A percentile compares a stretch with the other conserved stretches of the same genome.
Conservation (phyloP, 306 rosid genomes). For the Inga leiocalycina region DNA sequence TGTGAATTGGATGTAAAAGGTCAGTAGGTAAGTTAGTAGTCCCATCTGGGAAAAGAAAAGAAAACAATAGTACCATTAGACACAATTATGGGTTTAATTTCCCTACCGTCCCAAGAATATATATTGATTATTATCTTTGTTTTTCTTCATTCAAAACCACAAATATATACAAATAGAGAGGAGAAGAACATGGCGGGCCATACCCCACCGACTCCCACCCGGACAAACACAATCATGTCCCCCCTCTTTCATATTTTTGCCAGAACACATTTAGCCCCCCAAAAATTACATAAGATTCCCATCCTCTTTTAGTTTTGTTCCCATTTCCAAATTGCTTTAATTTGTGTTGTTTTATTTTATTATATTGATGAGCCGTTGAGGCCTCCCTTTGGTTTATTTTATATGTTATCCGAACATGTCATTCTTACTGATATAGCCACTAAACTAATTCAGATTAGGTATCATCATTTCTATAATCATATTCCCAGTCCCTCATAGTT, state of each 20-base stretch:
- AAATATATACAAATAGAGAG: not conserved
- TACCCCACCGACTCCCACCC: conserved; percentile 34
- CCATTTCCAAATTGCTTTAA: conserved; percentile 3
- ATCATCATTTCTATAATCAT: conserved; percentile 12
- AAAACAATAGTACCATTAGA: not conserved
- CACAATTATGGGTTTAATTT: not conserved
- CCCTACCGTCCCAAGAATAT: not conserved
- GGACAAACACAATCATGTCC: conserved; percentile 28
- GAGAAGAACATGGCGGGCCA: conserved; percentile 29
- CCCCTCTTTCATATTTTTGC: conserved; percentile 26
- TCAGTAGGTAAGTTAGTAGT: conserved; percentile 17
- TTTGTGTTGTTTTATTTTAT: not conserved
- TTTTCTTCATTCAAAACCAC: conserved; percentile 33
- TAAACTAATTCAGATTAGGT: conserved; percentile 45
- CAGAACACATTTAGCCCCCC: conserved; percentile 8
- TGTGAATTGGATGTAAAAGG: not conserved
- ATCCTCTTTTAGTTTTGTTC: not conserved
- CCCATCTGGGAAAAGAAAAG: not conserved
- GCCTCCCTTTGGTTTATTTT: conserved; percentile 18
- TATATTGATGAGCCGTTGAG: conserved; percentile 4
- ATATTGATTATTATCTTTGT: not conserved
- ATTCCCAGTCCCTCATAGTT: not conserved
- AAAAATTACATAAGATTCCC: conserved; percentile 25
- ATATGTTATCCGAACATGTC: conserved; percentile 51
- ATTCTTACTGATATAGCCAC: conserved; percentile 30